Conservation (phyloP, 345 rosid genomes). For the Melastoma malabathricum region DNA sequence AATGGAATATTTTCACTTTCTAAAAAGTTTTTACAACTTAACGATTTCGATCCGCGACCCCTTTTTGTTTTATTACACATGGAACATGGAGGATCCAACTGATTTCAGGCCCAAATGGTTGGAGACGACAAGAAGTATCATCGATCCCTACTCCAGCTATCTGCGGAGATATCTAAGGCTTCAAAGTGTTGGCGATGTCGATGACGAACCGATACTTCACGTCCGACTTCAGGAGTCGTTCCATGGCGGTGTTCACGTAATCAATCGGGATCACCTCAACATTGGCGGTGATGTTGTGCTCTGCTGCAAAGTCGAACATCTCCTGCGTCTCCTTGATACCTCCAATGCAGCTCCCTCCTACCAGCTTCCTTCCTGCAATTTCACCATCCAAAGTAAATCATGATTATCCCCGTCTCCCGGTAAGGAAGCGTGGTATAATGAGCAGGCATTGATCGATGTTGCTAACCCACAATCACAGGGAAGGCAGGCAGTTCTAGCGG, state of each 20-base stretch:
- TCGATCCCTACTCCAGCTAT: too few species aligned
- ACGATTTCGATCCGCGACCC: too few species aligned
- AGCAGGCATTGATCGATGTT: not conserved
- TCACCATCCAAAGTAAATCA: too few species aligned
- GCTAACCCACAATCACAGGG: constrained; percentile 20
- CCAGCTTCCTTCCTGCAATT: constrained; percentile 11
- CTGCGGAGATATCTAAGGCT: too few species aligned
- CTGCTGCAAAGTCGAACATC: constrained; percentile 10
- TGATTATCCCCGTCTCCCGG: too few species aligned
- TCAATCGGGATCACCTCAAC: constrained; percentile 17
- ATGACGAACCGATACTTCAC: constrained; percentile 18
- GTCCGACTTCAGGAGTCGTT: constrained; percentile 7
- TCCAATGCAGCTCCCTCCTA: constrained; percentile 10
- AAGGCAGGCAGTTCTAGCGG: constrained; percentile 29
- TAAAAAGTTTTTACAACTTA: too few species aligned
- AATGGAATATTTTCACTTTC: too few species aligned
- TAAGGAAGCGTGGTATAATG: too few species aligned
- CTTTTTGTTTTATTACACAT: too few species aligned
- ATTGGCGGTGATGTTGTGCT: constrained; percentile 9
- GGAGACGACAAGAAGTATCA: too few species aligned
- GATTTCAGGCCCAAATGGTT: too few species aligned
- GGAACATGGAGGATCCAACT: too few species aligned
- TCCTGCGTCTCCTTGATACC: constrained; percentile 27
- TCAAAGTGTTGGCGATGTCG: constrained; percentile 13
- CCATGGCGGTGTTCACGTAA: constrained; percentile 14